Conservation (phyloP, 306 rosid genomes). For the Cercis canadensis region DNA sequence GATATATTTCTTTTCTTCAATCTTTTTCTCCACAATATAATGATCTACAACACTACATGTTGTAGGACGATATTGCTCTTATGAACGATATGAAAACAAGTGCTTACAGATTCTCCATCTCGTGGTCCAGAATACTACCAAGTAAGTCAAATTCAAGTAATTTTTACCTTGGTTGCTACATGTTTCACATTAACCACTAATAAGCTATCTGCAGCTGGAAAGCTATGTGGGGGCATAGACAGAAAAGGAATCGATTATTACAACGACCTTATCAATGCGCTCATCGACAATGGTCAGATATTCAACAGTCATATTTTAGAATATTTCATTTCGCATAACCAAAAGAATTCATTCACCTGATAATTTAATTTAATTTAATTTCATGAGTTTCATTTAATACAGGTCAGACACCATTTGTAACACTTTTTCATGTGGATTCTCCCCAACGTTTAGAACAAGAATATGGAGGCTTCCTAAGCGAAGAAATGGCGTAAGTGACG, state of each 20-base stretch:
- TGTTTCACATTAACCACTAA: no score
- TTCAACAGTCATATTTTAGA: neutral
- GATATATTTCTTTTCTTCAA: no score
- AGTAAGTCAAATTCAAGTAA: neutral
- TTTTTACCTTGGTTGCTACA: neutral
- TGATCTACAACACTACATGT: no score
- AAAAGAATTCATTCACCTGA: no score
- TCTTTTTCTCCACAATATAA: no score
- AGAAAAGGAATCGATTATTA: conserved; percentile 42
- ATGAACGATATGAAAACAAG: neutral
- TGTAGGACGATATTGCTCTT: neutral
- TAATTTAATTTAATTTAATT: no score
- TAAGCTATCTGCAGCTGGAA: conserved; percentile 35
- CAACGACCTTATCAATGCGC: conserved; percentile 46
- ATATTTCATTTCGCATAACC: no score
- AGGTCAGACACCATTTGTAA: conserved; percentile 44
- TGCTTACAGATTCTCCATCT: conserved; percentile 15
- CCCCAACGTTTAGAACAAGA: conserved; percentile 51
- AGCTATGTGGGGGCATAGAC: conserved; percentile 45
- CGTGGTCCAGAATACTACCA: conserved; percentile 10
- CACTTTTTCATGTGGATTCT: conserved; percentile 50
- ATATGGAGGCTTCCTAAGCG: conserved; percentile 47
- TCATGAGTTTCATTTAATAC: no score
- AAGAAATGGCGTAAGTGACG: conserved; percentile 39
- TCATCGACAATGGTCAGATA: conserved; percentile 36